phyloP scores from a whole-genome alignment of 176 grass and related monocot genomes.

The Carex myosuroides region DNA sequence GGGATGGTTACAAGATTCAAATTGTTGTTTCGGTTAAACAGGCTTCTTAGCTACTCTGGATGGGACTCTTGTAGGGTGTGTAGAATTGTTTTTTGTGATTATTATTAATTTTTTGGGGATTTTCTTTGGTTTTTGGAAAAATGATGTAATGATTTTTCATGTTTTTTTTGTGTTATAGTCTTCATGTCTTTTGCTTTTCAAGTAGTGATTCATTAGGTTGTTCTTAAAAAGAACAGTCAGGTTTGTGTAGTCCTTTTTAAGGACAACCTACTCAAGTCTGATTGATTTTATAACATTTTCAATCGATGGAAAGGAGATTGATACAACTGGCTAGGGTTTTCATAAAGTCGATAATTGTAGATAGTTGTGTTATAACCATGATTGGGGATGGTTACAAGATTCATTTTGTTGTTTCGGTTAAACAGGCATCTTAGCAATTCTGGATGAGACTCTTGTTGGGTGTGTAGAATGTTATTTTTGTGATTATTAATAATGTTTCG shows the following conservation, averaged over 20 bases:
- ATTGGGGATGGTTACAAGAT: slow-evolving; percentile 9
- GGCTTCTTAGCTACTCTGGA: not conserved
- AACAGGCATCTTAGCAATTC: slow-evolving; percentile 4
- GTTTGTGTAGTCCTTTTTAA: not conserved
- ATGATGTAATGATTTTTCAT: slow-evolving; percentile 21
- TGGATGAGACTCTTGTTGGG: not conserved
- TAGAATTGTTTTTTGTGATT: slow-evolving; percentile 20
- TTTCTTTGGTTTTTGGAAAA: not conserved
- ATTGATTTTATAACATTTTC: not conserved
- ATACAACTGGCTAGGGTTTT: slow-evolving; percentile 8
- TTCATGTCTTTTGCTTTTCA: not conserved
- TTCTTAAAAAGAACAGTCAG: not conserved
- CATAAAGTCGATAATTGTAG: slow-evolving; percentile 11
- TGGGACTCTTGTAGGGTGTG: slow-evolving; percentile 15
- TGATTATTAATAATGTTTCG: slow-evolving; percentile 18
- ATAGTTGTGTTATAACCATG: slow-evolving; percentile 2
- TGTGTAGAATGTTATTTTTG: not conserved
- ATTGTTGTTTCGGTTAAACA: not conserved
- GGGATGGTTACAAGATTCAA: slow-evolving; percentile 2
- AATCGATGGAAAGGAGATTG: slow-evolving; percentile 60
- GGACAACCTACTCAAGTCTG: not conserved
- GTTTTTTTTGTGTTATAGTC: not conserved
- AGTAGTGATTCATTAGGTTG: not conserved
- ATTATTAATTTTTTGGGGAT: slow-evolving; percentile 12
- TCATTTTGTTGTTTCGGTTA: not conserved